A percentile compares a stretch with the other conserved stretches of the same genome.
Evolutionary conservation across 495 filamentous ascomycete species (phyloP).

Genomic region (Xylaria flabelliformis): DNA sequence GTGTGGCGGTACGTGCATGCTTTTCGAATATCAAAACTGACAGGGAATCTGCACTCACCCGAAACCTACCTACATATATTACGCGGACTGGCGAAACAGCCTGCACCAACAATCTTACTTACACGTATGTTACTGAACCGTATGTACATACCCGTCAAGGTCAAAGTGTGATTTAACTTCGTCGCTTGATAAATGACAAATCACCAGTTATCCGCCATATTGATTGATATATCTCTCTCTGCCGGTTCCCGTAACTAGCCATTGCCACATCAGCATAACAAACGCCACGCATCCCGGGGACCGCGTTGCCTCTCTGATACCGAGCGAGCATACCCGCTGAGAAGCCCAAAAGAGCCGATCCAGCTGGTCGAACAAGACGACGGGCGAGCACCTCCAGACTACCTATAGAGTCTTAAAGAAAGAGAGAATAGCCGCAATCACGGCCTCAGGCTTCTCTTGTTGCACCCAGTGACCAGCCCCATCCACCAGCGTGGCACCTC

Average conservation of each 20-base stretch:
- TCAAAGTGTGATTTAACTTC: background rate
- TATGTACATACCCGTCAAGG: too few species aligned
- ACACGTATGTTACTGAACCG: background rate
- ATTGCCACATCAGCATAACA: background rate
- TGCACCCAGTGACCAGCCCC: conserved; percentile 72
- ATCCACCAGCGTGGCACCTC: conserved; percentile 58
- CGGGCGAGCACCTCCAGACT: background rate
- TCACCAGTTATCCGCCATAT: background rate
- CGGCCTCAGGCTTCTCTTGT: conserved; percentile 66
- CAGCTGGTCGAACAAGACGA: background rate
- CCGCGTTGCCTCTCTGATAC: background rate
- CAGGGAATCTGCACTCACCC: background rate
- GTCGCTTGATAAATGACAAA: background rate
- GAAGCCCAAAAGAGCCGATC: too few species aligned
- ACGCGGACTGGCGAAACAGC: background rate
- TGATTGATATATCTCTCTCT: background rate
- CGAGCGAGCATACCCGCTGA: too few species aligned
- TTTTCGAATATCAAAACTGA: conserved; percentile 15
- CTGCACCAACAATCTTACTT: background rate
- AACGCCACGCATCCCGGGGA: too few species aligned
- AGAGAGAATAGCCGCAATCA: conserved; percentile 56
- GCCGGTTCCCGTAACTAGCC: background rate
- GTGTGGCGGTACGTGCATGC: background rate
- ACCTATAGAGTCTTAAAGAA: conserved; percentile 43
- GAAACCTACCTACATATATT: background rate